A percentile compares a stretch with the other conserved stretches of the same genome.
phyloP scores from a whole-genome alignment of 1,284 basidiomycete species.

The Ganoderma lucidum region DNA sequence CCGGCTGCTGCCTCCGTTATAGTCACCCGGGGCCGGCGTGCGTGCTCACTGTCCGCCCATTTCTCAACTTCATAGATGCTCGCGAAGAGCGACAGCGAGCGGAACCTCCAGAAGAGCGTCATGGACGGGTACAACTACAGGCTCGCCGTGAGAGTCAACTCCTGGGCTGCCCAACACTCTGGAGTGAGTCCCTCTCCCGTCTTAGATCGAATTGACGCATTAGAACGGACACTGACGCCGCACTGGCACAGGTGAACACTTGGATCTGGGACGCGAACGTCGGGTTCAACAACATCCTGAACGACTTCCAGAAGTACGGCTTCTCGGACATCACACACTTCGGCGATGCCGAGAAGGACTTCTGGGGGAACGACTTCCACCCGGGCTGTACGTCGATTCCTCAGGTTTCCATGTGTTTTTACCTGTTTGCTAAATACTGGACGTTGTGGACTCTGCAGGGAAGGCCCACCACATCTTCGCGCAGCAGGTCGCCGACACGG shows the following conservation, averaged over 20 bases:
- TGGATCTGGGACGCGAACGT: conserved; percentile 57
- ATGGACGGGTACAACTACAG: conserved; percentile 54
- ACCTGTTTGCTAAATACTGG: no score
- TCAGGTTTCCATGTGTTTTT: no score
- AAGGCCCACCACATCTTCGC: conserved; percentile 38
- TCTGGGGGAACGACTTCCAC: conserved; percentile 53
- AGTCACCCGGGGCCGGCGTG: no score
- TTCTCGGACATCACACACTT: conserved; percentile 60
- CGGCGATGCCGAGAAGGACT: conserved; percentile 51
- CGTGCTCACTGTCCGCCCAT: no score
- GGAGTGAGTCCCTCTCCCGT: conserved; percentile 45
- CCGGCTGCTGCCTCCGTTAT: not conserved
- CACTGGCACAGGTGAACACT: conserved; percentile 34
- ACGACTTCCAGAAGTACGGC: conserved; percentile 56
- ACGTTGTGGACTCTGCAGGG: not conserved
- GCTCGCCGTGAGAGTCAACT: conserved; percentile 47
- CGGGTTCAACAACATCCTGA: conserved; percentile 58
- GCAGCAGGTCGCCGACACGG: conserved; percentile 28
- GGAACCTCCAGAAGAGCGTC: conserved; percentile 53
- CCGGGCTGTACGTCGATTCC: not conserved
- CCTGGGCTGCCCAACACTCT: conserved; percentile 52
- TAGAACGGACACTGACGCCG: no score
- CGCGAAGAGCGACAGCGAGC: conserved; percentile 48
- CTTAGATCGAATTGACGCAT: no score
- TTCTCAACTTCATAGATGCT: conserved; percentile 51